Base-by-base conservation (phyloP, 2,329 filamentous ascomycete genomes). In the Akanthomyces muscarius region DNA sequence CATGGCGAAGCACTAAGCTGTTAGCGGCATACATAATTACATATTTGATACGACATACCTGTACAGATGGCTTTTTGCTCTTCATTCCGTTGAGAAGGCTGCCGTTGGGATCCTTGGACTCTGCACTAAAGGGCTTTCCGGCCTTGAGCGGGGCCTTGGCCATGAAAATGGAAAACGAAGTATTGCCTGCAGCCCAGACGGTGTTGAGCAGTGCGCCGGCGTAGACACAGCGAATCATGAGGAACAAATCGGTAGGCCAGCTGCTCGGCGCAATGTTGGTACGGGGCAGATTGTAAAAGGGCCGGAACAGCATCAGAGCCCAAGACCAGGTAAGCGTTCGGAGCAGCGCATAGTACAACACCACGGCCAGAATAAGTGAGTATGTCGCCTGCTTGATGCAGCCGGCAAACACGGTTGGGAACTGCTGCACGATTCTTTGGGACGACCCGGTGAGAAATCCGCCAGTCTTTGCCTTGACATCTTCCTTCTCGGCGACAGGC, bases 31-130 rank as follows among this genome's bases (percentile, higher is more conserved):
- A 47, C 0, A 33, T 47, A 6, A 23, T 7, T 36, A 57, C 1
- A 7, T 1, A n/a, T 5, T 38, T 6, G n/a, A 0, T 7, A 41
- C 42, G 16, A 72, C 80, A 69, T 76, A 89, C 89, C 76, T 86
- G 88, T 65, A 91, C 86, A 11, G 90, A 81, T 10, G 91, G 81
- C 74, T 94, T 95, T 77, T 92, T 95, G 67, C 89, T 89, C 72
- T 88, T 93, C 52, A 98, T 75, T 0, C 94, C 94, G 63, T 88
- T 92, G 55, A 98, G 74, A 33, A 98, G 80, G 72, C 91, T 97
- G 42, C 92, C 92, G 70, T 97, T 98, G 0, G 94, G 91, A 74
- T 97, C 93, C 71, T 91, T 95, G 18, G 92, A 91, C 68, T 94
- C 90, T 21, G 85, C 84, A 0, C 92, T 97, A 62, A 98, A 83